Conservation (phyloP, 2,329 filamentous ascomycete species). For the Alternaria sp. region DNA sequence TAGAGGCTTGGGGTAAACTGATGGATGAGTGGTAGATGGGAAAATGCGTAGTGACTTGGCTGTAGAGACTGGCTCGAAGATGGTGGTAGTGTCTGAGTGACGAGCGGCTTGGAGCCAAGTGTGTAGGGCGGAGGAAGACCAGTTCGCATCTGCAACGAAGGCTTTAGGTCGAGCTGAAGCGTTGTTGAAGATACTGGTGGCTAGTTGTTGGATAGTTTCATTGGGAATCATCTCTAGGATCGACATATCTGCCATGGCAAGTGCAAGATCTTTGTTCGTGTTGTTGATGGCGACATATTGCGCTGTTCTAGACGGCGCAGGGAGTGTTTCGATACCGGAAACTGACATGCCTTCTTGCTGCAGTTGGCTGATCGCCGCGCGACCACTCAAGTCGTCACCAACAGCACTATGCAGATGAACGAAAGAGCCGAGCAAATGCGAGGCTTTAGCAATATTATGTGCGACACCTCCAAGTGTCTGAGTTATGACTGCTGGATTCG, state of each 20-base stretch:
- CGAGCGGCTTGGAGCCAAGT: slow-evolving; percentile 72
- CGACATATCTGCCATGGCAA: slow-evolving; percentile 96
- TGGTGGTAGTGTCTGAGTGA: slow-evolving; percentile 57
- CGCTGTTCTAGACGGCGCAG: slow-evolving; percentile 70
- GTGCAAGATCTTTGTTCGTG: slow-evolving; percentile 78
- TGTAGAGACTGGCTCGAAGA: slow-evolving; percentile 89
- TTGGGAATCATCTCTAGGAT: slow-evolving; percentile 68
- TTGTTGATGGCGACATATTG: slow-evolving; percentile 95
- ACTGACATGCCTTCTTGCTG: slow-evolving; percentile 70
- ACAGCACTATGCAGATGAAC: slow-evolving; percentile 83
- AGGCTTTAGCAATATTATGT: slow-evolving; percentile 87
- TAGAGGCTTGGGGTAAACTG: slow-evolving; percentile 67
- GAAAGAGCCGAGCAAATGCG: slow-evolving; percentile 71
- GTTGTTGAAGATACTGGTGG: slow-evolving; percentile 20
- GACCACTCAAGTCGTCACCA: slow-evolving; percentile 80
- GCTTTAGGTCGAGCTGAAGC: slow-evolving; percentile 65
- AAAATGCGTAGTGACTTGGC: slow-evolving; percentile 80
- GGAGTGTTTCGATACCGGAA: slow-evolving; percentile 63
- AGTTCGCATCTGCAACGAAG: slow-evolving; percentile 88
- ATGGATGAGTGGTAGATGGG: slow-evolving; percentile 58
- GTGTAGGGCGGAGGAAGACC: slow-evolving; percentile 71
- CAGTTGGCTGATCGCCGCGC: slow-evolving; percentile 73
- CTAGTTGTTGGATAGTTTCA: slow-evolving; percentile 22
- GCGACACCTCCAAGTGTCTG: slow-evolving; percentile 92
- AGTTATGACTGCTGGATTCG: slow-evolving; percentile 81